Conservation (phyloP, 2,329 filamentous ascomycete genomes). For the Aspergillus tubingensis region DNA sequence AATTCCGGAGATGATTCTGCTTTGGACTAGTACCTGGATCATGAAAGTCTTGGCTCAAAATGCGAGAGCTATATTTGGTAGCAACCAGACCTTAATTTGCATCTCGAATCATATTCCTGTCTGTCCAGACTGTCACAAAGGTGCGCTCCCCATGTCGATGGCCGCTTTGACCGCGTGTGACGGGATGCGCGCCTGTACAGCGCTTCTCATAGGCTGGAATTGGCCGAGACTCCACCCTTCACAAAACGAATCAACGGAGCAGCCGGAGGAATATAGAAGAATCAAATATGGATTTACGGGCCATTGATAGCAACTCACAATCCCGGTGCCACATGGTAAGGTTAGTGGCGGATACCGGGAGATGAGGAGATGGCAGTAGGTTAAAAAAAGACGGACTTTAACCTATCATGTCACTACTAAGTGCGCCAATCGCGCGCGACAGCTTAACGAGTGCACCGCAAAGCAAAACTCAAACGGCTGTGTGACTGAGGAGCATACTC, state of each 20-base stretch:
- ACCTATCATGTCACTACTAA: neutral
- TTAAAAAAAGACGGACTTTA: neutral
- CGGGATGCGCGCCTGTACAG: conserved; percentile 34
- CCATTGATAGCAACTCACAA: conserved; percentile 5
- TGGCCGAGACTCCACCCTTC: conserved; percentile 17
- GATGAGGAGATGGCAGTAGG: neutral
- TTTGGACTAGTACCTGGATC: conserved; percentile 17
- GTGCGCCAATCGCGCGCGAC: conserved; percentile 10
- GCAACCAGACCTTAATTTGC: conserved; percentile 8
- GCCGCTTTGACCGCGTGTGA: conserved; percentile 22
- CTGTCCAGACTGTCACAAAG: neutral
- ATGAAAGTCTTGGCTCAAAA: neutral
- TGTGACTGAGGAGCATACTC: conserved; percentile 12
- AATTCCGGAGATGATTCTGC: conserved; percentile 16
- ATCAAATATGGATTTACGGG: neutral
- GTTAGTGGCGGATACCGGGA: neutral
- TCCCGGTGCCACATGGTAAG: conserved; percentile 10
- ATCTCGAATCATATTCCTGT: neutral
- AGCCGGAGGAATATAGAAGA: neutral
- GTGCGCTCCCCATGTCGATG: conserved; percentile 10
- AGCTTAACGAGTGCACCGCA: neutral
- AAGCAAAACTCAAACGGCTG: conserved; percentile 7
- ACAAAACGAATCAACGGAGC: conserved; percentile 19
- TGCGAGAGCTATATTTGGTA: conserved; percentile 22
- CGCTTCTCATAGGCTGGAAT: conserved; percentile 27